These are phyloP conservation scores for Botryotinia globosa DNA, from an alignment of 2,329 filamentous ascomycete species.

Conservation along the genomic window DNA sequence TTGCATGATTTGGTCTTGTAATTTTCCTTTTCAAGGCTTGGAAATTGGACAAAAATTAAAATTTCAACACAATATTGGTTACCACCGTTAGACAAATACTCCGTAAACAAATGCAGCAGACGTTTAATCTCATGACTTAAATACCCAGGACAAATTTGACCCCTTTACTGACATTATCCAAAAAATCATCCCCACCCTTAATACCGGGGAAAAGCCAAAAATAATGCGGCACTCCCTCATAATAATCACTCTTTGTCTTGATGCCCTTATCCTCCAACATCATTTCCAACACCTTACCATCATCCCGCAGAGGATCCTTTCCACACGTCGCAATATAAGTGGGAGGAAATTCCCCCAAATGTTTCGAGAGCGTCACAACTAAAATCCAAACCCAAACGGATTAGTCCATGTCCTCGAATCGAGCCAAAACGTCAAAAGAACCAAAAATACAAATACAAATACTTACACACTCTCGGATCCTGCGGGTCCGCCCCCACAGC, in stretches of 20 bases:
- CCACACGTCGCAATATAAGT: slow-evolving; percentile 11
- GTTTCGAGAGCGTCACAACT: slow-evolving; percentile 9
- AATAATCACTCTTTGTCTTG: slow-evolving; percentile 33
- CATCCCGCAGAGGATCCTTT: slow-evolving; percentile 9
- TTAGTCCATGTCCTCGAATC: not conserved
- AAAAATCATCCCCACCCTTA: not conserved
- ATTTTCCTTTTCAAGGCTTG: not conserved
- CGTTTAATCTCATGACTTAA: not conserved
- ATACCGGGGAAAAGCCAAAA: slow-evolving; percentile 25
- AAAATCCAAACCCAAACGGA: rapidly evolving
- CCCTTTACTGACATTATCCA: slow-evolving; percentile 1
- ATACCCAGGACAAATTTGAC: slow-evolving; percentile 10
- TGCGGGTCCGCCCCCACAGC: slow-evolving; percentile 19
- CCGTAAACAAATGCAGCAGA: not conserved
- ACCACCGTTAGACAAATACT: not conserved
- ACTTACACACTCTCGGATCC: slow-evolving; percentile 22
- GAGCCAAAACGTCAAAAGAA: not conserved
- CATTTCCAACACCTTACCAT: slow-evolving; percentile 33
- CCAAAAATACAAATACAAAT: not conserved
- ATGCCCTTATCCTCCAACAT: slow-evolving; percentile 35
- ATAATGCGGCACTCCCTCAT: slow-evolving; percentile 38
- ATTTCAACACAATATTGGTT: not conserved
- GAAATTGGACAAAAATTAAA: not conserved
- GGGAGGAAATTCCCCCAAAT: not conserved
- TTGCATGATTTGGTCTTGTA: not conserved